phyloP scores from a whole-genome alignment of 139 green algal genomes.

The Zygnema circumcarinatum region DNA sequence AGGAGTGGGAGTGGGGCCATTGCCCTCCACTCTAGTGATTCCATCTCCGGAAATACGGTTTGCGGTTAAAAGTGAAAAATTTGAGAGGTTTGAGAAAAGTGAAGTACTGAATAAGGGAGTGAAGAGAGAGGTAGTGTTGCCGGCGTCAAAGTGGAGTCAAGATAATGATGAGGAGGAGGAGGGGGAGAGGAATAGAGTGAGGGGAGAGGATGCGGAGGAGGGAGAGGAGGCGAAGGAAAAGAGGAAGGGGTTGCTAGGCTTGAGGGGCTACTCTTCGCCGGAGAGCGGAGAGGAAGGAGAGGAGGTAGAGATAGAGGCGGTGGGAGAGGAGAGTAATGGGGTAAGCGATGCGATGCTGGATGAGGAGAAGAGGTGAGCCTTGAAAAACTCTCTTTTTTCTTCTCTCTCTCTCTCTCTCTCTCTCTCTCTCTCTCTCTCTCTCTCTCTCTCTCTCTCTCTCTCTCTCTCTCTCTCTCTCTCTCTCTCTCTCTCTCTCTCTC shows the following conservation, averaged over 20 bases:
- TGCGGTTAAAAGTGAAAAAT: too few species aligned
- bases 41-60: conserved; percentile 39
- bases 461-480: too few species aligned
- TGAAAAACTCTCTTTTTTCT: too few species aligned
- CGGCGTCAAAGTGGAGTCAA: conserved; percentile 43
- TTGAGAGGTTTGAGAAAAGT: neutral
- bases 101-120: neutral
- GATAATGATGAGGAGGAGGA: conserved; percentile 46
- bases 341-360: neutral
- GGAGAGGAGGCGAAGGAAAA: neutral
- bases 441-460: too few species aligned
- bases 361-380: conserved; percentile 25
- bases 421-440: too few species aligned
- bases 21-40: conserved; percentile 27
- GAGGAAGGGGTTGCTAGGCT: neutral
- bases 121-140: conserved; percentile 30
- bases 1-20: neutral
- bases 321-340: neutral
- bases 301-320: neutral
- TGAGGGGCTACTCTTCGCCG: neutral
- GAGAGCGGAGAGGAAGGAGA: neutral
- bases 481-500: too few species aligned
- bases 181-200: neutral
- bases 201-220: neutral
- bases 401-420: too few species aligned